Evolutionary conservation across 805 yeast genomes (phyloP), one percentile per base, ranked within the genome.

Genomic region (Maudiozyma bulderi): DNA sequence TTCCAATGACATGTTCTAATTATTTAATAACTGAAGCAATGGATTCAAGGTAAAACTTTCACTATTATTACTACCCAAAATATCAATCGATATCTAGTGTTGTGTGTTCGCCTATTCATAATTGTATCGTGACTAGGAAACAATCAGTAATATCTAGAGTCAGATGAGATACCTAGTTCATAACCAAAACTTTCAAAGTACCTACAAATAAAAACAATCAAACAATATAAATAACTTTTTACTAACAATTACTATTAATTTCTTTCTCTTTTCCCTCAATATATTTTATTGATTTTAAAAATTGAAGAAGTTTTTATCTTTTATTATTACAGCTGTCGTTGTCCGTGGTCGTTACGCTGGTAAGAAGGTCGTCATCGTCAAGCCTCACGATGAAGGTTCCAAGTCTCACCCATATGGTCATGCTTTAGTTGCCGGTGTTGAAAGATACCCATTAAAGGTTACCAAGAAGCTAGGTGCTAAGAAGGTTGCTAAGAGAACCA

Each of bases 321-420:
- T 39, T 39, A 15, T 39, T 39, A 20, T 47, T 60, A 45, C 72
- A 86, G 95, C 98, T 80, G 90, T 93, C 79, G 90, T 93, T 75
- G 95, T 90, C 76, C 91, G 98, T 77, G 99, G 99, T 72, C 93
- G 99, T 81, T 91, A 82, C 87, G 99, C 99, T 74, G 99, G 99
- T 82, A 91, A 90, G 86, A 93, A 93, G 86, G 99, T 93, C 64
- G 99, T 93, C 74, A 89, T 93, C 72, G 90, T 93, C 73, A 89
- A 87, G 78, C 93, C 96, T 66, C 95, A 86, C 74, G 98, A 93
- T 72, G 97, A 93, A 71, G 99, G 99, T 73, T 81, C 98, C 80
- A 93, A 93, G 81, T 73, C 93, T 60, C 97, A 91, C 82, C 93
- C 95, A 70, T 93, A 89, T 86, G 95, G 96, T 74, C 98, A 93